Percentiles rank a stretch among this genome's conserved stretches.
These are phyloP conservation scores for Monosporascus sp. DNA, from an alignment of 2,329 filamentous ascomycete species.

Conservation along the genomic window DNA sequence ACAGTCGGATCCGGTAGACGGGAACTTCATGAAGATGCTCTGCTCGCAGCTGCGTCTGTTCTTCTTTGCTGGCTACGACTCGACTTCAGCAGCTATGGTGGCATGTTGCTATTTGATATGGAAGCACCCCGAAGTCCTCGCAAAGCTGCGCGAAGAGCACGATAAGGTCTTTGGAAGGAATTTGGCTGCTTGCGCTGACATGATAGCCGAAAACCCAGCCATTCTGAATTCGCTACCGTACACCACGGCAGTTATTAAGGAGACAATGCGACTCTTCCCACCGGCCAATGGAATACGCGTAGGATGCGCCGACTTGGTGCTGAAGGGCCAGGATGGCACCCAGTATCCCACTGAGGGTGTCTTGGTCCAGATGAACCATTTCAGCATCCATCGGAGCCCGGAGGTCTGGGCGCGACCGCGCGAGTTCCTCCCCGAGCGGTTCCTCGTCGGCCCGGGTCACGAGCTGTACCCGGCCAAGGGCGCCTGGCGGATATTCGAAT, in stretches of 20 bases:
- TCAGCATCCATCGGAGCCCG: conserved; percentile 32
- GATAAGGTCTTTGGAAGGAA: conserved; percentile 43
- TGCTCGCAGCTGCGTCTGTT: conserved; percentile 29
- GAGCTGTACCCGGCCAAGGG: conserved; percentile 31
- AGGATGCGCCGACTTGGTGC: conserved; percentile 30
- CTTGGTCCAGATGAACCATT: conserved; percentile 34
- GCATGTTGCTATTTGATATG: conserved; percentile 24
- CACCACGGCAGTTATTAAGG: conserved; percentile 49
- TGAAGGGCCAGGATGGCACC: conserved; percentile 36
- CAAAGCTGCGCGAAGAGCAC: conserved; percentile 37
- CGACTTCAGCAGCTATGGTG: conserved; percentile 28
- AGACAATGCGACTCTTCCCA: conserved; percentile 48
- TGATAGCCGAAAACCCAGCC: conserved; percentile 35
- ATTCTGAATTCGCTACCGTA: conserved; percentile 47
- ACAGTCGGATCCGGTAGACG: conserved; percentile 14
- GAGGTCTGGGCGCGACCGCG: conserved; percentile 36
- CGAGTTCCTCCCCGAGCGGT: conserved; percentile 45
- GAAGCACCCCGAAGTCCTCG: conserved; percentile 23
- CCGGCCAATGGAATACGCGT: conserved; percentile 40
- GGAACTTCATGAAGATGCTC: conserved; percentile 22
- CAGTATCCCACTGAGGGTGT: conserved; percentile 39
- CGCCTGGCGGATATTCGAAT: conserved; percentile 51
- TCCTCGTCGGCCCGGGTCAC: conserved; percentile 29
- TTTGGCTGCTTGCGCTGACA: conserved; percentile 29
- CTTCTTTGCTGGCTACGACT: conserved; percentile 35